phyloP scores from a whole-genome alignment of 2,329 filamentous ascomycete species.

The Alternaria sp. region DNA sequence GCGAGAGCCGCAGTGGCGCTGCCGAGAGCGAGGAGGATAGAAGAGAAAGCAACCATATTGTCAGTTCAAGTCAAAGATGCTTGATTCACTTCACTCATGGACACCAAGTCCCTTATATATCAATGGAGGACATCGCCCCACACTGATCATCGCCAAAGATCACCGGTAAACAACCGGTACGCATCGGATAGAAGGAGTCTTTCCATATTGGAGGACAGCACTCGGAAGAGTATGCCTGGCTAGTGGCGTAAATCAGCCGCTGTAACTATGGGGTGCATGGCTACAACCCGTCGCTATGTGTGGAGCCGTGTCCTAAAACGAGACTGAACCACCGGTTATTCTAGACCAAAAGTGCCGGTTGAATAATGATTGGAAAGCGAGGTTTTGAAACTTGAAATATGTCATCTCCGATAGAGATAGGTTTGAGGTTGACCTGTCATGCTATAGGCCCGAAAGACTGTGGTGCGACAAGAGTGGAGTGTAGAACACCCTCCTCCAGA shows the following conservation, averaged over 20 bases:
- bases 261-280: constrained; percentile 40
- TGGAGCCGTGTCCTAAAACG: constrained; percentile 19
- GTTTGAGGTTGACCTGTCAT: constrained; percentile 4
- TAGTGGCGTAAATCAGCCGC: constrained; percentile 36
- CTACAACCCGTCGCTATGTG: constrained; percentile 3
- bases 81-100: constrained; percentile 18
- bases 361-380: background rate
- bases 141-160: constrained; percentile 5
- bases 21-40: constrained; percentile 40
- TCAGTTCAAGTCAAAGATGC: constrained; percentile 15
- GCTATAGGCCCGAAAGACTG: constrained; percentile 8
- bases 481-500: constrained; percentile 2
- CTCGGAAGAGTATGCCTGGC: constrained; percentile 11
- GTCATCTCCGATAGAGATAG: constrained; percentile 9
- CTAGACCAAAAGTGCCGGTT: constrained; percentile 13
- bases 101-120: constrained; percentile 31
- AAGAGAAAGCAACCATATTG: constrained; percentile 44
- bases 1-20: constrained; percentile 39
- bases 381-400: constrained; percentile 15
- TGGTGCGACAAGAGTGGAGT: constrained; percentile 11
- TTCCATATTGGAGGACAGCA: constrained; percentile 20
- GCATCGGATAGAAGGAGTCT: constrained; percentile 25
- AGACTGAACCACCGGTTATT: constrained; percentile 41
- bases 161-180: background rate
- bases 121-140: constrained; percentile 6